Evolutionary conservation across 2,329 filamentous ascomycete species (phyloP).

Genomic region (Epichloe gansuensis): DNA sequence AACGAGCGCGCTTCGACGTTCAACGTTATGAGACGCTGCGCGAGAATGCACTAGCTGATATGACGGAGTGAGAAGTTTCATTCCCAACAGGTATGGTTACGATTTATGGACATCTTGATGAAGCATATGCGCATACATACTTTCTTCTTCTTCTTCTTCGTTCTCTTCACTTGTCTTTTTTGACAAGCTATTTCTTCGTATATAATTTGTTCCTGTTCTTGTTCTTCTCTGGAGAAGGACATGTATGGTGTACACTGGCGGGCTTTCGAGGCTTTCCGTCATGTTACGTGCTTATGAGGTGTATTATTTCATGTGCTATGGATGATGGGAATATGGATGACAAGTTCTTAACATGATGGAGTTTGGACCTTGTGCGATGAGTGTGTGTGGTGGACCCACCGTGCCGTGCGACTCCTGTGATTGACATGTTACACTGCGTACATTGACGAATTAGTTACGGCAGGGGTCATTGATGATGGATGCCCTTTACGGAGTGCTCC

Average conservation of each 20-base stretch:
- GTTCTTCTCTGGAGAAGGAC: too few species aligned
- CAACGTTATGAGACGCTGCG: slow-evolving; percentile 39
- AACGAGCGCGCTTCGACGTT: slow-evolving; percentile 40
- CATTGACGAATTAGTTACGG: too few species aligned
- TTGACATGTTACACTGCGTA: too few species aligned
- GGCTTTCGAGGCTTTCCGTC: neutral
- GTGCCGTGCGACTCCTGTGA: too few species aligned
- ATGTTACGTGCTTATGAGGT: neutral
- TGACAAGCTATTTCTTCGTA: too few species aligned
- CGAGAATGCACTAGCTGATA: slow-evolving; percentile 38
- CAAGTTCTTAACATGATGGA: neutral
- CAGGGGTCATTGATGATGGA: too few species aligned
- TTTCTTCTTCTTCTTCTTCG: neutral
- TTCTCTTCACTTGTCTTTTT: neutral
- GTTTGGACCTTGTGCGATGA: too few species aligned
- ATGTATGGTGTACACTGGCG: too few species aligned
- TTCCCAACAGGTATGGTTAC: neutral
- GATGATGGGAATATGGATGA: neutral
- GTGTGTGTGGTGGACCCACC: too few species aligned
- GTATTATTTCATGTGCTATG: neutral
- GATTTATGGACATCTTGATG: too few species aligned
- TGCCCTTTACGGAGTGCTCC: too few species aligned
- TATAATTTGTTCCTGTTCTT: neutral
- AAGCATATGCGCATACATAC: too few species aligned
- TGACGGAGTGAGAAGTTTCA: slow-evolving; percentile 14